These are phyloP conservation scores for Neurospora africana DNA, from an alignment of 495 filamentous ascomycete genomes.

Conservation along the genomic window DNA sequence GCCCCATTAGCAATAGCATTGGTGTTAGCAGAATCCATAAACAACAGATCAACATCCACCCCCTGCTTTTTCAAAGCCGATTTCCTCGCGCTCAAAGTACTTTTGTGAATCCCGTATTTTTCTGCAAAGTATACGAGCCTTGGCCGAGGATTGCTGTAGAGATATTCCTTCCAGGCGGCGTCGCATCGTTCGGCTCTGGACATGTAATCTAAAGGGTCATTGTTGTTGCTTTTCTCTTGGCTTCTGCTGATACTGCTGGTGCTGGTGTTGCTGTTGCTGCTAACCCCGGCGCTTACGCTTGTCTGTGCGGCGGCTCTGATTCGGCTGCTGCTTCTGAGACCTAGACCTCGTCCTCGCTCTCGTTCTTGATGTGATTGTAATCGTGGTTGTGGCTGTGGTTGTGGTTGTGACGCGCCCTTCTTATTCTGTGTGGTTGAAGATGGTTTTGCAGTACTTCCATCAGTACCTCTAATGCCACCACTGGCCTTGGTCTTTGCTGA, in stretches of 20 bases:
- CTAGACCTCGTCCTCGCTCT: background rate
- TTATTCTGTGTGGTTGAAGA: background rate
- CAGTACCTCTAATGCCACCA: background rate
- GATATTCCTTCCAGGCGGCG: background rate
- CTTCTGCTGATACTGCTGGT: background rate
- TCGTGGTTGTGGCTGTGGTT: background rate
- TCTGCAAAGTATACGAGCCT: background rate
- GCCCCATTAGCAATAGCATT: background rate
- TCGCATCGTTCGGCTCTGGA: background rate
- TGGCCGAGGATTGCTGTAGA: background rate
- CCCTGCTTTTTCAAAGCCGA: background rate
- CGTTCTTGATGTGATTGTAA: background rate
- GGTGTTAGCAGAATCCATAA: background rate
- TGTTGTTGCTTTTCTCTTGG: background rate
- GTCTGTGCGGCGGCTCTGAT: background rate
- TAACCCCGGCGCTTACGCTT: background rate
- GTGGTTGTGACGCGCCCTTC: background rate
- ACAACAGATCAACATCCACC: background rate
- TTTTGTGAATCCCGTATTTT: background rate
- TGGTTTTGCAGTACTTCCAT: background rate
- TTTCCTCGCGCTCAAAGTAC: background rate
- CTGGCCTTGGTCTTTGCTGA: background rate
- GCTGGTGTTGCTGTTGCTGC: background rate
- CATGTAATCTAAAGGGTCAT: background rate
- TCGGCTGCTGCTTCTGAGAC: background rate